These are phyloP conservation scores for Pichia californica DNA, from an alignment of 805 yeast species.

Conservation along the genomic window DNA sequence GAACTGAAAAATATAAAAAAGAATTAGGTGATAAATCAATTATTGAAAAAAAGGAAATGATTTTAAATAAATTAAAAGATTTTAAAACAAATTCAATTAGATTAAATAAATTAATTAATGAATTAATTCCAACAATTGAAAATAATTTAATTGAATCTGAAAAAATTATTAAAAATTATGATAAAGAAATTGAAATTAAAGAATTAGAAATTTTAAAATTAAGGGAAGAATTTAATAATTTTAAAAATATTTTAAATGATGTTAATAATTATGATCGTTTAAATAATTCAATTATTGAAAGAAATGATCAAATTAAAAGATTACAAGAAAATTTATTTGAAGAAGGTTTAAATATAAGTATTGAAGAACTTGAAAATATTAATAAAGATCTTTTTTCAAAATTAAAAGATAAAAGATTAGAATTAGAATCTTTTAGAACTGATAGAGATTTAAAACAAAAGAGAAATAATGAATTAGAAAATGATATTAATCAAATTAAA, in stretches of 20 bases:
- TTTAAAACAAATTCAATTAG: conserved; percentile 24
- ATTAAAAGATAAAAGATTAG: conserved; percentile 35
- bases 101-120: conserved; percentile 22
- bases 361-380: conserved; percentile 40
- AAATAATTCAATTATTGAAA: conserved; percentile 10
- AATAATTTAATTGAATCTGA: background rate
- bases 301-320: conserved; percentile 7
- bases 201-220: conserved; percentile 22
- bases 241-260: conserved; percentile 11
- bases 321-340: conserved; percentile 5
- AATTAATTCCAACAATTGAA: conserved; percentile 21
- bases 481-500: conserved; percentile 45
- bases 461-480: conserved; percentile 41
- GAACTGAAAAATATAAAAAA: conserved; percentile 19
- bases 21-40: conserved; percentile 16
- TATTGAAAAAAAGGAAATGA: conserved; percentile 24
- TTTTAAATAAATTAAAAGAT: conserved; percentile 23
- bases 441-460: conserved; percentile 40
- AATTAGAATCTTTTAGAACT: conserved; percentile 29
- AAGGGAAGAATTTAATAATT: conserved; percentile 2
- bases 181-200: conserved; percentile 11
- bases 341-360: conserved; percentile 27
- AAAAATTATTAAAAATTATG: background rate
- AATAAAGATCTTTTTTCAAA: conserved; percentile 34
- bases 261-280: conserved; percentile 1